Conservation (phyloP, 352 stramenopile genomes). For the Pythium oligandrum region DNA sequence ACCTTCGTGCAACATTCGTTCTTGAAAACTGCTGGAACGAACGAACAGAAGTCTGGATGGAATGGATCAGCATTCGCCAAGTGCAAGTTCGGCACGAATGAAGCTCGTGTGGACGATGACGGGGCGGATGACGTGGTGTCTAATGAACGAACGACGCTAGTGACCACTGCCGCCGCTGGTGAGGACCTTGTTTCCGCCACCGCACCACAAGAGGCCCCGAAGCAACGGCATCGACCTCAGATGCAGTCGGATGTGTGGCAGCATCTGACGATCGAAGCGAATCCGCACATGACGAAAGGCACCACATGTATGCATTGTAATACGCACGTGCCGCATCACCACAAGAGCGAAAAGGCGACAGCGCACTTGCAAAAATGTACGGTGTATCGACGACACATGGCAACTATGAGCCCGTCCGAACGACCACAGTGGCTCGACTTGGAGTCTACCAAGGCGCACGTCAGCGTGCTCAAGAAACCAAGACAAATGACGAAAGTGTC, state of each 20-base stretch:
- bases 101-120: background rate
- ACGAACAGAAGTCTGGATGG: background rate
- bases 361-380: slow-evolving; percentile 22
- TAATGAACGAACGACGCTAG: too few species aligned
- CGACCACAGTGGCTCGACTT: slow-evolving; percentile 18
- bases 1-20: too few species aligned
- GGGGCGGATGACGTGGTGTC: too few species aligned
- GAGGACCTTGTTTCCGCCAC: too few species aligned
- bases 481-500: background rate
- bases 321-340: slow-evolving; percentile 22
- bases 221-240: slow-evolving; percentile 20
- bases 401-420: background rate
- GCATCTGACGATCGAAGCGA: slow-evolving; percentile 15
- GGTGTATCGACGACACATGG: slow-evolving; percentile 12
- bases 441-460: background rate
- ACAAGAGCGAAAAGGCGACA: slow-evolving; percentile 32
- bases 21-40: background rate
- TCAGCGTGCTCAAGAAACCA: background rate
- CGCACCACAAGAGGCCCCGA: background rate
- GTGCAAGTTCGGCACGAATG: background rate
- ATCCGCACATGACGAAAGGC: slow-evolving; percentile 15
- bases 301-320: slow-evolving; percentile 22
- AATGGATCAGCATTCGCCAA: background rate
- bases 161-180: too few species aligned
- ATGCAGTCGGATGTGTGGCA: slow-evolving; percentile 21